Percentiles rank a stretch among this genome's conserved stretches.
These are phyloP conservation scores for Chytriomyces hyalinus DNA, from an alignment of 192 early-diverging fungal species.

Conservation along the genomic window DNA sequence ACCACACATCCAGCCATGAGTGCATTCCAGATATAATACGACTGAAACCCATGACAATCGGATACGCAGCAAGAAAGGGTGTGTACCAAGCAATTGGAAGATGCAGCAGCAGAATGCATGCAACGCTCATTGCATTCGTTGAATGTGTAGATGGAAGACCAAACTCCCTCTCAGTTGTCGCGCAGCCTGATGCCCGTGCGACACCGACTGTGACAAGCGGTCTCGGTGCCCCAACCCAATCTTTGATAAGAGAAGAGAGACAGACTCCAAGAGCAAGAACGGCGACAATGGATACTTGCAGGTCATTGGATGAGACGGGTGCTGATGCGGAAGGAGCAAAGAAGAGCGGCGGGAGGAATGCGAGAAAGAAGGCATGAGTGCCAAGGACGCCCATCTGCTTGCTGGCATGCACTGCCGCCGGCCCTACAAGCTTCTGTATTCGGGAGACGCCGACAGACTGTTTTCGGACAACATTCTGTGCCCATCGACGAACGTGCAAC, in stretches of 20 bases:
- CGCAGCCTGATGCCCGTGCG: slow-evolving; percentile 61
- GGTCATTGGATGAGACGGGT: not conserved
- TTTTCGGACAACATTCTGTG: not conserved
- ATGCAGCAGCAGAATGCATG: slow-evolving; percentile 52
- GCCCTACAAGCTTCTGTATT: not conserved
- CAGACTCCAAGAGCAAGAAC: slow-evolving; percentile 20
- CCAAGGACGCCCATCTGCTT: slow-evolving; percentile 59
- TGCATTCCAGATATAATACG: slow-evolving; percentile 91
- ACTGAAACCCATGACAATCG: slow-evolving; percentile 69
- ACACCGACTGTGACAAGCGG: slow-evolving; percentile 80
- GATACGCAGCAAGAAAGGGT: slow-evolving; percentile 50
- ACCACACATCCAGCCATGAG: slow-evolving; percentile 75
- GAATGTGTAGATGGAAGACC: slow-evolving; percentile 93
- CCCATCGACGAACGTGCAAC: no score
- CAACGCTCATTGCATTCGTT: slow-evolving; percentile 79
- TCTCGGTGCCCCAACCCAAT: slow-evolving; percentile 83
- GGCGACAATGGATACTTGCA: slow-evolving; percentile 8
- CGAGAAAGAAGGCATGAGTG: slow-evolving; percentile 87
- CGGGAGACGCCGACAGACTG: not conserved
- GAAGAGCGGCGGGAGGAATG: slow-evolving; percentile 78
- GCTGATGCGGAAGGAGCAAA: slow-evolving; percentile 26
- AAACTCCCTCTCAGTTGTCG: slow-evolving; percentile 77
- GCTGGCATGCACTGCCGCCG: not conserved
- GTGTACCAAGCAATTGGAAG: not conserved
- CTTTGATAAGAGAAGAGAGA: slow-evolving; percentile 55